Base-by-base conservation (phyloP, 331 rosid genomes). In the Acacia pycnantha region DNA sequence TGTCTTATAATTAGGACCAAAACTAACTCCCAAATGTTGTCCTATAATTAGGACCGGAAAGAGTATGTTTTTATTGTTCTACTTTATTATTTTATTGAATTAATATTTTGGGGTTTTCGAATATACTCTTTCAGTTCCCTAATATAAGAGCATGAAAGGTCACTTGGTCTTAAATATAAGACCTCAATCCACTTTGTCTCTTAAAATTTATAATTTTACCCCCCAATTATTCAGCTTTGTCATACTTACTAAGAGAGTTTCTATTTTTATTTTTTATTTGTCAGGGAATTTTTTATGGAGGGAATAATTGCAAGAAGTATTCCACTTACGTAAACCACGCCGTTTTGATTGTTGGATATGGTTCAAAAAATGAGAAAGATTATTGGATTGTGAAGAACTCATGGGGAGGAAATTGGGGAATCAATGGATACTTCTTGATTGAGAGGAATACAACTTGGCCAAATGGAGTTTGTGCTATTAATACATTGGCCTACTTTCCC, bases 321-420 rank as follows among this genome's bases (percentile, higher is more conserved):
- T 86, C 87, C 0, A 46, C 81, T 29, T 68, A 76, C 6, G 82
- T 84, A 78, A 90, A 69, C 84, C 92, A 90, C 22, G 88, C 88
- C 0, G 91, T 68, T 72, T 66, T 89, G 41, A 51, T 90, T 0
- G 92, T 90, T 70, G 97, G 97, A 11, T 90, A 92, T 59, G 91
- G 85, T 22, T 92, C 94, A 2, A 82, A 88, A 75, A 76, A 76
- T 46, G 89, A 68, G 1, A 85, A 79, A 79, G 95, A 92, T 71
- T 92, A 89, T 77, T 92, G 95, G 97, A 90, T 92, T 14, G 95
- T 90, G 69, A 92, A 92, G 70, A 92, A 84, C 62, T 89, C 95
- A 2, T 92, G 91, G 95, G 95, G 93, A 70, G 65, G 80, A 70
- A 19, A 47, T 19, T 89, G 92, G 90, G n/a, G 92, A 16, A 9